Percentiles rank a stretch among this genome's conserved stretches.
Evolutionary conservation across 2,329 filamentous ascomycete genomes (phyloP).

Genomic region (Scopulariopsis brevicaulis): DNA sequence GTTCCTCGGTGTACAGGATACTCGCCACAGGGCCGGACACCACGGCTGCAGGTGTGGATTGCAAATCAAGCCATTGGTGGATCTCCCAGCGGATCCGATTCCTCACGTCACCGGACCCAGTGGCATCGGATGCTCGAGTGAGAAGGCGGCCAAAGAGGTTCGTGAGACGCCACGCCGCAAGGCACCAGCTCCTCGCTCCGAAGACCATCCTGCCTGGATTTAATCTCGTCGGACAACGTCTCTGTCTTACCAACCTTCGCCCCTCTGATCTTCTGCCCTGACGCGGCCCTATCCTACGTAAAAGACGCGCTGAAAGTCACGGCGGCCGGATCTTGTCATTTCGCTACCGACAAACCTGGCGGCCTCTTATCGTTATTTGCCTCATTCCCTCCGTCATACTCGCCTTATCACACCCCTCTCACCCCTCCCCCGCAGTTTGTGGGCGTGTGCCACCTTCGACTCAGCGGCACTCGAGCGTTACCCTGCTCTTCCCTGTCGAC

Average conservation of each 20-base stretch:
- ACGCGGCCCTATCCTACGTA: background rate
- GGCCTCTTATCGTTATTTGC: background rate
- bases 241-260: background rate
- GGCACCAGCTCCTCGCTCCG: background rate
- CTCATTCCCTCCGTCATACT: conserved; percentile 7
- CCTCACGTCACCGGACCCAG: background rate
- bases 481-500: background rate
- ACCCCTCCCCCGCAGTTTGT: conserved; percentile 1
- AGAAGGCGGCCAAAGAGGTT: background rate
- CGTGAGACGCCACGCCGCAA: background rate
- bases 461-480: background rate
- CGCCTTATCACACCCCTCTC: conserved; percentile 4
- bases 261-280: background rate
- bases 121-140: background rate
- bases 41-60: background rate
- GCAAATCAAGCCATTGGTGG: background rate
- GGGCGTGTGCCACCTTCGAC: background rate
- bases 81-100: background rate
- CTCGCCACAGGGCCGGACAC: background rate
- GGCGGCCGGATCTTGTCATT: background rate
- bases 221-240: background rate
- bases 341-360: background rate
- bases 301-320: background rate
- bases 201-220: background rate
- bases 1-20: background rate